phyloP scores from a whole-genome alignment of 768 basidiomycete genomes.

The Cystobasidium tubakii region DNA sequence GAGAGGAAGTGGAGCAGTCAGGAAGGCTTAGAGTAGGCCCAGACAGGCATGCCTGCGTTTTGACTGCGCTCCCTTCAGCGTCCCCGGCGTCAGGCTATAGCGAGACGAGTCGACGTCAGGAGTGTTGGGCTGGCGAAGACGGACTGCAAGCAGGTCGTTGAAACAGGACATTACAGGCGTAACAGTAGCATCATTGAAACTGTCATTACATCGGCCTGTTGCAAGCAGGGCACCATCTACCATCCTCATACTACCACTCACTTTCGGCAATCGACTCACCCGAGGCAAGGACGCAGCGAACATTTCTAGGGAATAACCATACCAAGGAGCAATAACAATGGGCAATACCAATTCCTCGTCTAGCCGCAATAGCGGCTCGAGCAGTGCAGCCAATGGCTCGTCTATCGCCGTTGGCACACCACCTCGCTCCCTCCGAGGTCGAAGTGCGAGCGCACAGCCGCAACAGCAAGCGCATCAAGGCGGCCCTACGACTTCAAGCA shows the following conservation, averaged over 20 bases:
- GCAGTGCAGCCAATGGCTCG: neutral
- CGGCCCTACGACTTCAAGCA: neutral
- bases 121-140: neutral
- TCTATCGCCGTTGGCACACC: neutral
- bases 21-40: neutral
- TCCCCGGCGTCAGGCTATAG: neutral
- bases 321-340: neutral
- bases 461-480: neutral
- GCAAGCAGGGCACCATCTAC: too few relatives aligned
- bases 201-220: too few relatives aligned
- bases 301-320: neutral
- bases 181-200: too few relatives aligned
- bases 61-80: neutral
- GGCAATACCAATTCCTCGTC: slow-evolving; percentile 19
- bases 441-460: slow-evolving; percentile 17
- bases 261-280: neutral
- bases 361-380: neutral
- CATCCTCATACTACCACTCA: neutral
- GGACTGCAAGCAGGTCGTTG: neutral
- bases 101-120: neutral
- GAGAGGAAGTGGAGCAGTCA: too few relatives aligned
- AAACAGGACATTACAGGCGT: too few relatives aligned
- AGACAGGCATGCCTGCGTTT: neutral
- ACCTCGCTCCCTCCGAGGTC: neutral
- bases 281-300: neutral